Percentiles rank a stretch among this genome's conserved stretches.
phyloP scores from a whole-genome alignment of 2,329 filamentous ascomycete genomes.

The Drechslerella dactyloides region DNA sequence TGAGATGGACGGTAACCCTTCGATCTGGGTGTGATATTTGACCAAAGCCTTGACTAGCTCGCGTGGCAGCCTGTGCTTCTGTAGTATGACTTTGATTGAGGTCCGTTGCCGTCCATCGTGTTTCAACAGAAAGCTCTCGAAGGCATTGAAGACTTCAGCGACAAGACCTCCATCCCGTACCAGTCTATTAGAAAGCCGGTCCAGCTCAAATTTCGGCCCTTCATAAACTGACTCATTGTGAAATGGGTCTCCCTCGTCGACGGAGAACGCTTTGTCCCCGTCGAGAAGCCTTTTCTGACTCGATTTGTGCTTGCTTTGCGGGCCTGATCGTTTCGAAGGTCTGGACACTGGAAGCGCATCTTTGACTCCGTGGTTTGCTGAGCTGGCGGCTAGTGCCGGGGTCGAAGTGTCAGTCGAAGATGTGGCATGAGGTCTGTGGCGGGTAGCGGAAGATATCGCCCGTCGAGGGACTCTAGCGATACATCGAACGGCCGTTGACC shows the following conservation, averaged over 20 bases:
- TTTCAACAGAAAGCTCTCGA: conserved; percentile 20
- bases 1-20: conserved; percentile 32
- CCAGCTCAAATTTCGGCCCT: conserved; percentile 4
- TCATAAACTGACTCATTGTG: neutral
- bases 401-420: neutral
- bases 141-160: conserved; percentile 19
- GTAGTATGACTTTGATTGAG: conserved; percentile 24
- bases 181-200: conserved; percentile 10
- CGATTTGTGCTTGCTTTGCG: neutral
- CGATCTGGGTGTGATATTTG: conserved; percentile 20
- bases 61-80: conserved; percentile 23
- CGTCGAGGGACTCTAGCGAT: neutral
- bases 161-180: conserved; percentile 14
- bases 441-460: neutral
- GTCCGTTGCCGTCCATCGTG: conserved; percentile 11
- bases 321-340: neutral
- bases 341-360: neutral
- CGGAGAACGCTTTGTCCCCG: conserved; percentile 4
- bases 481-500: conserved; percentile 26
- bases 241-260: neutral
- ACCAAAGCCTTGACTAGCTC: conserved; percentile 18
- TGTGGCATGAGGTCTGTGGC: neutral
- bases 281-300: neutral
- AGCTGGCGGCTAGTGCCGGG: neutral
- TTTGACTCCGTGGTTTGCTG: conserved; percentile 7